Base-by-base conservation (phyloP, 2,329 filamentous ascomycete species). In the Cladosporium sp. region DNA sequence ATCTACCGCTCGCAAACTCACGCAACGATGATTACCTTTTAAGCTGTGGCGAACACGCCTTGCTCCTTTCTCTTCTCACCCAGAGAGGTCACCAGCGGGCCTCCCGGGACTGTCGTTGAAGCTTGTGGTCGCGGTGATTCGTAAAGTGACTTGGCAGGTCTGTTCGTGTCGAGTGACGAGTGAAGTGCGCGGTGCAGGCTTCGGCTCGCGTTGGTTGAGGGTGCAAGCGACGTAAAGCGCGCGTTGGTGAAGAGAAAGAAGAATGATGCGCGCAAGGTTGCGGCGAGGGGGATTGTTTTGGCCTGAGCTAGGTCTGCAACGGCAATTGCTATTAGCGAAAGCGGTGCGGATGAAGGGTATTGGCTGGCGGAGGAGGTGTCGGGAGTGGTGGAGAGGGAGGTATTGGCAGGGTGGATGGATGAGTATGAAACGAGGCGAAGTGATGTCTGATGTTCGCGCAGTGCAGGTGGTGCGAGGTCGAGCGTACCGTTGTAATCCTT, bases 301-400 rank as follows among this genome's bases (percentile, higher is more conserved):
- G 45, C 45, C 45, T 30, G 13, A 29, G 45, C 18, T 25, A 16
- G 15, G 36, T 38, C 45, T 48, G 36, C 45, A 35, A 35, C 45
- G 45, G 38, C 45, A 18, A 48, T 32, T 39, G 45, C 27, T 48
- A 27, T 48, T 32, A 48, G 45, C 45, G 45, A 48, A 48, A 39
- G 45, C 45, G 36, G 38, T 48, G 45, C 45, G 12, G n/a, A 12
- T 8, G 15, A 9, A 16, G 16, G 29, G 18, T 30, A 22, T 15
- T n/a, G 22, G 36, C 27, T 15, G 22, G n/a, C 22, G 15, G 35
- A 30, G 18, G 25, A 3, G 22, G 35, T 4, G 22, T 8, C 16
- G 33, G 13, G 11, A 30, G 19, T 15, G 30, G 29, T 38, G 35
- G 13, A 9, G 35, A 6, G n/a, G 13, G 35, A 19, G n/a, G 45